Conservation (phyloP, 495 filamentous ascomycete species). For the Penicillium verhagenii region DNA sequence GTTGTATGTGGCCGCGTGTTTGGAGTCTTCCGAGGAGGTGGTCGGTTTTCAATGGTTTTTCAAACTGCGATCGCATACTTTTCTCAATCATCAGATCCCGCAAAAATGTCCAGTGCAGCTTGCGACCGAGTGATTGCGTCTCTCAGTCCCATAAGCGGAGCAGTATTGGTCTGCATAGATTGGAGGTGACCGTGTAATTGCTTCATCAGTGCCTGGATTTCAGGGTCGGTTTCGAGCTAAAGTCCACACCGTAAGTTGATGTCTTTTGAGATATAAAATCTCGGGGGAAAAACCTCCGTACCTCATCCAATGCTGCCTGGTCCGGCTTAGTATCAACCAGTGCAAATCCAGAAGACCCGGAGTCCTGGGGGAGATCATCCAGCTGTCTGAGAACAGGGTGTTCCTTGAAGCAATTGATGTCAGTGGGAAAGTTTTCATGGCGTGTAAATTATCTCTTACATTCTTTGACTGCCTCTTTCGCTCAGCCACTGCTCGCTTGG, state of each 20-base stretch:
- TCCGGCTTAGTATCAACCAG: constrained; percentile 25
- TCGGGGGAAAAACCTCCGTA: constrained; percentile 17
- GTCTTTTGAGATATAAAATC: not conserved
- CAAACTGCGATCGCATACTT: not conserved
- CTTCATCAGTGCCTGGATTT: constrained; percentile 33
- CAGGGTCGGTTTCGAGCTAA: constrained; percentile 43
- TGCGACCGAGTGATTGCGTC: constrained; percentile 52
- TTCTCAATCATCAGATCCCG: constrained; percentile 38
- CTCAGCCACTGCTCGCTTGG: constrained; percentile 45
- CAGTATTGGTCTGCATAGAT: constrained; percentile 55
- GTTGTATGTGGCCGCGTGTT: not conserved
- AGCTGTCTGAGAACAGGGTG: constrained; percentile 43
- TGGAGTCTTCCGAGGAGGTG: not conserved
- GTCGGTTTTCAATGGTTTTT: too few species aligned
- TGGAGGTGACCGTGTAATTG: constrained; percentile 56
- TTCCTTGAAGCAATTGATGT: constrained; percentile 28
- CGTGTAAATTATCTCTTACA: constrained; percentile 22
- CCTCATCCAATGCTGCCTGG: constrained; percentile 30
- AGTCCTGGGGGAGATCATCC: constrained; percentile 21
- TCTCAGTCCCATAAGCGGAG: constrained; percentile 49
- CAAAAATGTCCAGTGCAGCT: constrained; percentile 48
- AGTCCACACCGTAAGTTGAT: not conserved
- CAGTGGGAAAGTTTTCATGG: not conserved
- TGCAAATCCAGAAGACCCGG: constrained; percentile 24
- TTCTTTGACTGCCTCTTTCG: constrained; percentile 48